These are phyloP conservation scores for Diaporthe humulicola DNA, from an alignment of 2,329 filamentous ascomycete genomes.

Conservation along the genomic window DNA sequence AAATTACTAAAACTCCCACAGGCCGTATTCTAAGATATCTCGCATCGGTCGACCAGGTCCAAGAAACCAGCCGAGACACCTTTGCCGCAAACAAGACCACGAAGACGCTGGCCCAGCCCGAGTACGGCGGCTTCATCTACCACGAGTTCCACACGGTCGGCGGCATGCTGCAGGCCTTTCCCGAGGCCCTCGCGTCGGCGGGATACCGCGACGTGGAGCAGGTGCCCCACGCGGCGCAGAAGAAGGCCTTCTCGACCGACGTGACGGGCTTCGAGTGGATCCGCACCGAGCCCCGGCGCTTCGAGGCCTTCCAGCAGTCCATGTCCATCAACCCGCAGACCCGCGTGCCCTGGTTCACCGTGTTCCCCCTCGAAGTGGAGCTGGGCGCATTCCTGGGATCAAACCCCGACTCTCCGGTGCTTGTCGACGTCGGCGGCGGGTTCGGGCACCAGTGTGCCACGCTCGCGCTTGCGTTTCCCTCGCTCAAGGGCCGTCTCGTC, in stretches of 20 bases:
- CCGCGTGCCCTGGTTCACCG: constrained; percentile 42
- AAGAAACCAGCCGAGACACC: background rate
- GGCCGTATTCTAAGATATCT: constrained; percentile 17
- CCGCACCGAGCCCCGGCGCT: background rate
- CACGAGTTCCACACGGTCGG: constrained; percentile 11
- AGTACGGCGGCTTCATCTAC: background rate
- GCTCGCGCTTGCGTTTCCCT: constrained; percentile 6
- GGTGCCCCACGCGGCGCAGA: background rate
- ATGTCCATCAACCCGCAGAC: constrained; percentile 43
- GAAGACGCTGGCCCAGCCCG: constrained; percentile 7
- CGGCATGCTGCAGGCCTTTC: background rate
- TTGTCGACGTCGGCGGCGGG: constrained; percentile 35
- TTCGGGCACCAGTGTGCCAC: constrained; percentile 41
- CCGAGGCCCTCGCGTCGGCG: background rate
- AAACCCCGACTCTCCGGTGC: background rate
- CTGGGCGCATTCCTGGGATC: background rate
- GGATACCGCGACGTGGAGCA: background rate
- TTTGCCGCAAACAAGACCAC: constrained; percentile 19
- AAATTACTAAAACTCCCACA: background rate
- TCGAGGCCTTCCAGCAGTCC: constrained; percentile 33
- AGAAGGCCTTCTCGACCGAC: constrained; percentile 14
- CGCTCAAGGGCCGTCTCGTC: constrained; percentile 12
- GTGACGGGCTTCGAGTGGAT: constrained; percentile 5
- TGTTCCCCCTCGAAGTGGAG: constrained; percentile 43
- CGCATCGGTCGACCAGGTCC: constrained; percentile 7